These are phyloP conservation scores for Pleurotus tuoliensis DNA, from an alignment of 768 basidiomycete genomes.

Conservation along the genomic window DNA sequence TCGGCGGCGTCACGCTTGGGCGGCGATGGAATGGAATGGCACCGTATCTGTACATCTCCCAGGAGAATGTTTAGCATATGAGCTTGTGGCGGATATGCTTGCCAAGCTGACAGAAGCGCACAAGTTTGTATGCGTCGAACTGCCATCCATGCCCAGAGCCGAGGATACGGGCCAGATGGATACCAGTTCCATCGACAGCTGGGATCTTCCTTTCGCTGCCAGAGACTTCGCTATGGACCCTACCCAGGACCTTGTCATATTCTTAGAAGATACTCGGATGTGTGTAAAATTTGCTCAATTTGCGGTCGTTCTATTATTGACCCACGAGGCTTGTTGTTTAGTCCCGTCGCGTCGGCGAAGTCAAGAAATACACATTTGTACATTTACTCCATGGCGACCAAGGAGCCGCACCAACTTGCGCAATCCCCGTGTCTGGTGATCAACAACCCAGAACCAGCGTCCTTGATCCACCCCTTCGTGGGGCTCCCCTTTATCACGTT, in stretches of 20 bases:
- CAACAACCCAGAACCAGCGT: slow-evolving; percentile 12
- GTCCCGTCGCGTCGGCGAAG: slow-evolving; percentile 4
- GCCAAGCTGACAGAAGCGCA: slow-evolving; percentile 32
- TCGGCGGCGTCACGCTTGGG: slow-evolving; percentile 21
- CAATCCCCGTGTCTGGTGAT: slow-evolving; percentile 22
- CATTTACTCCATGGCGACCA: slow-evolving; percentile 39
- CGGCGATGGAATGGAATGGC: slow-evolving; percentile 17
- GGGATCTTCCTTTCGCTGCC: slow-evolving; percentile 35
- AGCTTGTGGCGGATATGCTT: slow-evolving; percentile 58
- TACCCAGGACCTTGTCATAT: slow-evolving; percentile 53
- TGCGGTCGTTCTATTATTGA: neutral
- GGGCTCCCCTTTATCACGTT: slow-evolving; percentile 28
- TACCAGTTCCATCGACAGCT: slow-evolving; percentile 3
- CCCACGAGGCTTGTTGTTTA: neutral
- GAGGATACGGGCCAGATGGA: slow-evolving; percentile 6
- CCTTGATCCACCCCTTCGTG: slow-evolving; percentile 16
- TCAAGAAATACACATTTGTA: slow-evolving; percentile 27
- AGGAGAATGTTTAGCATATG: slow-evolving; percentile 41
- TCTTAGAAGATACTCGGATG: slow-evolving; percentile 27
- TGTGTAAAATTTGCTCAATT: slow-evolving; percentile 2
- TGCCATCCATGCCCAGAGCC: slow-evolving; percentile 19
- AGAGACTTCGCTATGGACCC: slow-evolving; percentile 67
- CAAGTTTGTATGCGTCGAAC: slow-evolving; percentile 17
- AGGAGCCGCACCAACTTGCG: slow-evolving; percentile 40
- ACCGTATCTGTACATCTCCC: slow-evolving; percentile 2